These are phyloP conservation scores for Aegilops sharonensis DNA, from an alignment of 176 grass and related monocot genomes.

Conservation along the genomic window DNA sequence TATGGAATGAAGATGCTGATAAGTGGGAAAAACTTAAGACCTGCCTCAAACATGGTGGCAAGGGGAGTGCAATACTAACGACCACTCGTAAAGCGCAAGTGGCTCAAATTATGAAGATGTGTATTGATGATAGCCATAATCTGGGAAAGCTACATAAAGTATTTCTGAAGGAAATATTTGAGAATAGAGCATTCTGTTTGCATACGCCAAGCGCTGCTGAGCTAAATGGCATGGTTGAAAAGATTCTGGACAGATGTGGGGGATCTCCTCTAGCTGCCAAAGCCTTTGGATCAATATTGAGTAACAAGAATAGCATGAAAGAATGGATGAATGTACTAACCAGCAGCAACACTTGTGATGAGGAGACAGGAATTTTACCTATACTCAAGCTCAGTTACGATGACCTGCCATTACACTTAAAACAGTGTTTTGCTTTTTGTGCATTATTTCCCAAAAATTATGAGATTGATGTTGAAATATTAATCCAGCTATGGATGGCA, in stretches of 20 bases:
- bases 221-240: background rate
- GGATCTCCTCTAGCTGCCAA: constrained; percentile 31
- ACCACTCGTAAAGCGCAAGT: constrained; percentile 26
- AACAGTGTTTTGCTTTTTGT: background rate
- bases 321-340: background rate
- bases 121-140: background rate
- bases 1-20: constrained; percentile 15
- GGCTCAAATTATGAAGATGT: background rate
- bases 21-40: constrained; percentile 30
- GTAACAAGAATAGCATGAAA: background rate
- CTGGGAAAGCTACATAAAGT: background rate
- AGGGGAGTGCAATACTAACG: constrained; percentile 26
- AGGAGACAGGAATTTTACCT: background rate
- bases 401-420: background rate
- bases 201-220: background rate
- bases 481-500: too few relatives aligned
- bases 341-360: background rate
- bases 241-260: background rate
- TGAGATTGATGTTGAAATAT: too few relatives aligned
- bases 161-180: constrained; percentile 10
- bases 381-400: constrained; percentile 15
- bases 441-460: too few relatives aligned
- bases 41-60: background rate
- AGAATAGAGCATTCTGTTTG: constrained; percentile 27
- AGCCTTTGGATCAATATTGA: constrained; percentile 20